Evolutionary conservation across 1,284 basidiomycete genomes (phyloP).

Genomic region (Malassezia pachydermatis): DNA sequence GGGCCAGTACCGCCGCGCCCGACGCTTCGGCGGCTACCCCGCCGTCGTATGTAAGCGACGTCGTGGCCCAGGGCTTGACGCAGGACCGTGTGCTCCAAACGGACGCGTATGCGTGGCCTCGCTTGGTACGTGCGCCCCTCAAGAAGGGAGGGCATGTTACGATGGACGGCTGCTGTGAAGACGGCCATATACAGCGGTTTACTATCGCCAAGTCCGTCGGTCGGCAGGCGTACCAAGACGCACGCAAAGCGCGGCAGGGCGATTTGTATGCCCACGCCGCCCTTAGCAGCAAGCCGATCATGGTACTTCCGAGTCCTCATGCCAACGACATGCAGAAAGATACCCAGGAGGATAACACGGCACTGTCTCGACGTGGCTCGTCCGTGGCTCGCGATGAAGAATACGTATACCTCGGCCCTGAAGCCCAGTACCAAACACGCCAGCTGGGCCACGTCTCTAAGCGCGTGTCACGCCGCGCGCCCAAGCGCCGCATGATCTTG

Average conservation of each 20-base stretch:
- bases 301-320: too few species aligned
- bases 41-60: too few species aligned
- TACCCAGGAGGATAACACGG: too few species aligned
- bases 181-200: slow-evolving; percentile 78
- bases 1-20: slow-evolving; percentile 1
- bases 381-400: too few species aligned
- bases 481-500: not conserved
- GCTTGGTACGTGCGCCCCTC: slow-evolving; percentile 76
- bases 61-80: not conserved
- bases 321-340: too few species aligned
- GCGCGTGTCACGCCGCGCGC: slow-evolving; percentile 5
- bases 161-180: slow-evolving; percentile 72
- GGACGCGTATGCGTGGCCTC: slow-evolving; percentile 59
- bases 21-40: not conserved
- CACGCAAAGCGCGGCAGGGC: slow-evolving; percentile 83
- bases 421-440: slow-evolving; percentile 4
- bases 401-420: slow-evolving; percentile 8
- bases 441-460: not conserved
- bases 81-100: slow-evolving; percentile 27
- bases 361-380: too few species aligned
- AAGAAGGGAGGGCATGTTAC: slow-evolving; percentile 88
- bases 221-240: slow-evolving; percentile 87
- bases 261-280: slow-evolving; percentile 92
- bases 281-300: too few species aligned
- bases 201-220: slow-evolving; percentile 85